Percentiles rank a stretch among this genome's conserved stretches.
These are phyloP conservation scores for Colletotrichum neosansevieriae DNA, from an alignment of 2,329 filamentous ascomycete species.

Conservation along the genomic window DNA sequence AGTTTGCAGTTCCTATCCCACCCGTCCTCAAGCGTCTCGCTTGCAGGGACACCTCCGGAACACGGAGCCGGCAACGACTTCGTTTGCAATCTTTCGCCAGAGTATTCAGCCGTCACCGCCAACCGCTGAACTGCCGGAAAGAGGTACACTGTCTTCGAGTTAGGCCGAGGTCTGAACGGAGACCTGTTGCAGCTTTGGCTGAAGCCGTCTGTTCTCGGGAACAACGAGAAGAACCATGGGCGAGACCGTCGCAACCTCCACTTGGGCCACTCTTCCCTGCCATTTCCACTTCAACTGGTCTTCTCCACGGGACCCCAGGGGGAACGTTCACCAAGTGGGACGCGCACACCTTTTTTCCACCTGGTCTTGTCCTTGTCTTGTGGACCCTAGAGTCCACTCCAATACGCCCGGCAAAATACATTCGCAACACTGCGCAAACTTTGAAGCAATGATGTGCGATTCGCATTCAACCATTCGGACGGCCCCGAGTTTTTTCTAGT, in stretches of 20 bases:
- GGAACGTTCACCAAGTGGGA: slow-evolving; percentile 29
- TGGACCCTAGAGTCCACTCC: slow-evolving; percentile 24
- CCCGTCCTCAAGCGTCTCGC: slow-evolving; percentile 12
- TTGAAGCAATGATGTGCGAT: slow-evolving; percentile 1
- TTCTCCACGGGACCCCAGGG: slow-evolving; percentile 36
- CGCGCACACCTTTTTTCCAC: slow-evolving; percentile 20
- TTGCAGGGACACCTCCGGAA: slow-evolving; percentile 19
- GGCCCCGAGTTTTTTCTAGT: slow-evolving; percentile 22
- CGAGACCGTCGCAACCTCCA: slow-evolving; percentile 32
- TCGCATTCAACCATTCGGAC: slow-evolving; percentile 31
- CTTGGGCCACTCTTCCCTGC: slow-evolving; percentile 23
- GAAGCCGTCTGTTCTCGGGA: slow-evolving; percentile 9
- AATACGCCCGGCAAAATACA: slow-evolving; percentile 35
- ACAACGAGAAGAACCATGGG: slow-evolving; percentile 14
- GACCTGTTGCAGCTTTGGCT: too few species aligned
- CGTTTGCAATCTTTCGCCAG: slow-evolving; percentile 1
- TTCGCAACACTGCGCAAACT: slow-evolving; percentile 15
- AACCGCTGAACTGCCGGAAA: not conserved
- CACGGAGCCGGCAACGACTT: slow-evolving; percentile 12
- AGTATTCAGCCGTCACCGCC: not conserved
- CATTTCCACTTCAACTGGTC: slow-evolving; percentile 17
- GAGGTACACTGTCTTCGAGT: not conserved
- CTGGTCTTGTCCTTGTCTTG: slow-evolving; percentile 35
- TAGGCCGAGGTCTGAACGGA: too few species aligned
- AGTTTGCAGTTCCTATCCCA: slow-evolving; percentile 23